Conservation (phyloP, 2,329 filamentous ascomycete species). For the Colletotrichum noveboracense region DNA sequence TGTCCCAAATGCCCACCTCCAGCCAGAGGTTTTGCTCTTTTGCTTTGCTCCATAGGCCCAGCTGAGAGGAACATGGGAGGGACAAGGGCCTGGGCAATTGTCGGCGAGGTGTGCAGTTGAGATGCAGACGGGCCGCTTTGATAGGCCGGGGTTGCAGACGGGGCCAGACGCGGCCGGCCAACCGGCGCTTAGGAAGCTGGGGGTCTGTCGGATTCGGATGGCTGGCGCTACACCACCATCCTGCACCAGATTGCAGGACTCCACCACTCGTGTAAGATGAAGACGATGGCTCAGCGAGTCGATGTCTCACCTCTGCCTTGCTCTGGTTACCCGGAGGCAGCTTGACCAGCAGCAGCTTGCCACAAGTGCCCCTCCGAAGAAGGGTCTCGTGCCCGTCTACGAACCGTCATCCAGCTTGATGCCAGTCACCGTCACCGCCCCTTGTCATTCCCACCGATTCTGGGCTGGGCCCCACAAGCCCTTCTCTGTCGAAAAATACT, state of each 20-base stretch:
- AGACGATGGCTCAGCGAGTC: slow-evolving; percentile 45
- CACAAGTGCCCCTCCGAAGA: slow-evolving; percentile 38
- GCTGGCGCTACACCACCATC: slow-evolving; percentile 48
- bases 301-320: slow-evolving; percentile 53
- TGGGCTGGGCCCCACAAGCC: not conserved
- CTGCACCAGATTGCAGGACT: slow-evolving; percentile 40
- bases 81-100: slow-evolving; percentile 25
- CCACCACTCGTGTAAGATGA: slow-evolving; percentile 48
- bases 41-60: slow-evolving; percentile 18
- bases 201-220: slow-evolving; percentile 45
- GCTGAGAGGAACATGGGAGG: slow-evolving; percentile 16
- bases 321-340: slow-evolving; percentile 29
- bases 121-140: slow-evolving; percentile 38
- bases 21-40: slow-evolving; percentile 1
- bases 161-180: slow-evolving; percentile 37
- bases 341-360: slow-evolving; percentile 37
- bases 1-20: slow-evolving; percentile 3
- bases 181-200: slow-evolving; percentile 53
- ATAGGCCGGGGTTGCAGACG: slow-evolving; percentile 45
- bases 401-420: slow-evolving; percentile 34
- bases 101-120: slow-evolving; percentile 31
- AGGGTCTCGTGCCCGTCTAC: slow-evolving; percentile 46
- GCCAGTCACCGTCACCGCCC: slow-evolving; percentile 7
- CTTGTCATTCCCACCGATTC: slow-evolving; percentile 4
- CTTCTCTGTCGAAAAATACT: not conserved